Conservation (phyloP, 1,139 yeast genomes). For the Debaryomycetaceae sp. region DNA sequence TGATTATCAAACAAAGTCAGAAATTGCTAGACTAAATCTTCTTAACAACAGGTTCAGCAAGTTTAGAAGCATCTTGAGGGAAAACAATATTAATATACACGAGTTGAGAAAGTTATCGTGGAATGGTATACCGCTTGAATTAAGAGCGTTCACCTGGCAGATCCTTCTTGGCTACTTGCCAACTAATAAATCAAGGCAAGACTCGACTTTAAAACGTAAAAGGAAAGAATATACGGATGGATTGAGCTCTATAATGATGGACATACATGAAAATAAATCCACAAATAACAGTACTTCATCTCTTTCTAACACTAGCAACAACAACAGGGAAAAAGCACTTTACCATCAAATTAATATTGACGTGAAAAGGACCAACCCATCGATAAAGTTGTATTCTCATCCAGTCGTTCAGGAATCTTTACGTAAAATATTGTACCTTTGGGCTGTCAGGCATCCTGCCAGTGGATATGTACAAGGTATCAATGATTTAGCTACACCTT, state of each 20-base stretch:
- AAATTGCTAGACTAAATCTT: conserved; percentile 56
- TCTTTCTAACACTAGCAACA: conserved; percentile 35
- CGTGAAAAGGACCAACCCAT: conserved; percentile 92
- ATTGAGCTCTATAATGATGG: conserved; percentile 35
- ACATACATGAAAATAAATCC: conserved; percentile 44
- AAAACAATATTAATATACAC: conserved; percentile 53
- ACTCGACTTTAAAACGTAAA: conserved; percentile 66
- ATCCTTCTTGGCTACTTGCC: conserved; percentile 86
- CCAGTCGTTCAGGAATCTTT: conserved; percentile 73
- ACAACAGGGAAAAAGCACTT: conserved; percentile 61
- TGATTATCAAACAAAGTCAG: conserved; percentile 36
- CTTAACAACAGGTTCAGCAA: conserved; percentile 59
- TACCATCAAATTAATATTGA: conserved; percentile 98
- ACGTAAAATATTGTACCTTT: conserved; percentile 77
- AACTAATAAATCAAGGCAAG: conserved; percentile 74
- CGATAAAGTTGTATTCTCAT: conserved; percentile 65
- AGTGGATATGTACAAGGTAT: conserved; percentile 99
- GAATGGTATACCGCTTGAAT: conserved; percentile 87
- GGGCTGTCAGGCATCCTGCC: conserved; percentile 98
- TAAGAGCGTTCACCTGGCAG: conserved; percentile 89
- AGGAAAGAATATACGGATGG: conserved; percentile 86
- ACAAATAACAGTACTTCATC: conserved; percentile 11
- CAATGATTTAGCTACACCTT: conserved; percentile 91
- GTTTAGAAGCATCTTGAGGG: conserved; percentile 62
- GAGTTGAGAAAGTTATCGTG: conserved; percentile 80